Evolutionary conservation across 1,284 basidiomycete species (phyloP).

Genomic region (Polyporus tsugae): DNA sequence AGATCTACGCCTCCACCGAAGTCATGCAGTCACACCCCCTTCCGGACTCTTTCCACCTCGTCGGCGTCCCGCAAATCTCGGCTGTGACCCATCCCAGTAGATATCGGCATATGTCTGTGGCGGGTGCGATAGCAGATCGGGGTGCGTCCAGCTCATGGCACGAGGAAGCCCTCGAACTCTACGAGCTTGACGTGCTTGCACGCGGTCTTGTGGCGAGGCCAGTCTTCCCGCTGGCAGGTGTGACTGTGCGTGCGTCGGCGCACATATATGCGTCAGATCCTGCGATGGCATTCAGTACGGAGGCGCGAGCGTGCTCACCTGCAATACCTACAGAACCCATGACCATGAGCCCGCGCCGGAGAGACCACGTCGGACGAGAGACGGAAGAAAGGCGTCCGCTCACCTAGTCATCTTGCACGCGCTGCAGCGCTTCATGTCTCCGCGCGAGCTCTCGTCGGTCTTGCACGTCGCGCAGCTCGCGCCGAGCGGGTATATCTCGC

Average conservation of each 20-base stretch:
- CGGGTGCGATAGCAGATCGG: background rate
- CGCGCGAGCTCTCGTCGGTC: conserved; percentile 16
- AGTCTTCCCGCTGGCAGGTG: conserved; percentile 32
- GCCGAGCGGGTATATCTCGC: conserved; percentile 22
- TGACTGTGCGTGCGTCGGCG: conserved; percentile 6
- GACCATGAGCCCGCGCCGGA: background rate
- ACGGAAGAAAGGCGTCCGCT: background rate
- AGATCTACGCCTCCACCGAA: background rate
- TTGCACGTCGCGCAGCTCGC: conserved; percentile 25
- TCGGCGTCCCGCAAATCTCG: background rate
- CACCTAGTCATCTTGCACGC: conserved; percentile 27
- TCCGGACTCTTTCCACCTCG: background rate
- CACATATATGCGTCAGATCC: background rate
- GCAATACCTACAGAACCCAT: conserved; percentile 19
- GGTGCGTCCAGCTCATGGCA: background rate
- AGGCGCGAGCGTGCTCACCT: conserved; percentile 7
- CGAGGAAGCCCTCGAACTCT: conserved; percentile 14
- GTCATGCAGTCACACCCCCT: background rate
- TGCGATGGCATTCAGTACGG: background rate
- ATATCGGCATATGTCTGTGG: background rate
- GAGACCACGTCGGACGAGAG: background rate
- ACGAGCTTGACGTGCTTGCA: conserved; percentile 25
- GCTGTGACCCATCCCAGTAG: too few species aligned
- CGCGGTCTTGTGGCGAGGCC: conserved; percentile 30
- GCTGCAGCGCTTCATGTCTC: conserved; percentile 17